These are phyloP conservation scores for Cystofilobasidium macerans DNA, from an alignment of 768 basidiomycete species.

Conservation along the genomic window DNA sequence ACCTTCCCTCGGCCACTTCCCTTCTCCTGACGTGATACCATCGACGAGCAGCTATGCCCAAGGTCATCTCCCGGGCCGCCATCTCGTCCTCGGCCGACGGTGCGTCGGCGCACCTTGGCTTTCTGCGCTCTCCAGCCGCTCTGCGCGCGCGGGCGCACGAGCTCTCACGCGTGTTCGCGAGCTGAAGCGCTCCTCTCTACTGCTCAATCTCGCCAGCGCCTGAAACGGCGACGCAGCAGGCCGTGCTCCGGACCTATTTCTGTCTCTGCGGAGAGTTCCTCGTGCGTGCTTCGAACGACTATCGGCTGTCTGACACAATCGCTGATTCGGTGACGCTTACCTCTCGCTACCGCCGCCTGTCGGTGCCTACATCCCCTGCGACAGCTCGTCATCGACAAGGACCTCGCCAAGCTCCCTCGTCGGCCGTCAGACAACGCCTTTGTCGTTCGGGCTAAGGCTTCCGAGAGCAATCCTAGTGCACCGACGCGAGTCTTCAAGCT, in stretches of 20 bases:
- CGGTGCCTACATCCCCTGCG: neutral
- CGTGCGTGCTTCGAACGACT: neutral
- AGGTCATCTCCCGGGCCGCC: slow-evolving; percentile 78
- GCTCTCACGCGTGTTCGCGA: too few species aligned
- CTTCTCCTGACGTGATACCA: too few species aligned
- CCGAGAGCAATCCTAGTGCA: neutral
- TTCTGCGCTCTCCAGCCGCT: too few species aligned
- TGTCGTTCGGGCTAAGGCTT: slow-evolving; percentile 57
- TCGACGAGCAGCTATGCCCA: slow-evolving; percentile 65
- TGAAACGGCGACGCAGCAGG: slow-evolving; percentile 34
- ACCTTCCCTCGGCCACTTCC: neutral
- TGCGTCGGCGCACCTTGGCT: neutral
- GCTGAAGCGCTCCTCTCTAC: too few species aligned
- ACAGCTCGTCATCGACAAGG: slow-evolving; percentile 37
- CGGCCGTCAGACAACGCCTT: slow-evolving; percentile 55
- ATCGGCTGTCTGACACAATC: neutral
- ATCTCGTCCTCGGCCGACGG: slow-evolving; percentile 64
- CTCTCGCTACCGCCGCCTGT: neutral
- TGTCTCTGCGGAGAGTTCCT: slow-evolving; percentile 40
- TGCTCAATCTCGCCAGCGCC: slow-evolving; percentile 25
- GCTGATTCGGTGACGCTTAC: neutral
- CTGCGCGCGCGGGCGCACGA: too few species aligned
- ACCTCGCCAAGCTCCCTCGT: slow-evolving; percentile 35
- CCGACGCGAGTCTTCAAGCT: slow-evolving; percentile 63
- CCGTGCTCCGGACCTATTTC: slow-evolving; percentile 38